phyloP scores from a whole-genome alignment of 352 stramenopile genomes.

The Lagenidium sp. region DNA sequence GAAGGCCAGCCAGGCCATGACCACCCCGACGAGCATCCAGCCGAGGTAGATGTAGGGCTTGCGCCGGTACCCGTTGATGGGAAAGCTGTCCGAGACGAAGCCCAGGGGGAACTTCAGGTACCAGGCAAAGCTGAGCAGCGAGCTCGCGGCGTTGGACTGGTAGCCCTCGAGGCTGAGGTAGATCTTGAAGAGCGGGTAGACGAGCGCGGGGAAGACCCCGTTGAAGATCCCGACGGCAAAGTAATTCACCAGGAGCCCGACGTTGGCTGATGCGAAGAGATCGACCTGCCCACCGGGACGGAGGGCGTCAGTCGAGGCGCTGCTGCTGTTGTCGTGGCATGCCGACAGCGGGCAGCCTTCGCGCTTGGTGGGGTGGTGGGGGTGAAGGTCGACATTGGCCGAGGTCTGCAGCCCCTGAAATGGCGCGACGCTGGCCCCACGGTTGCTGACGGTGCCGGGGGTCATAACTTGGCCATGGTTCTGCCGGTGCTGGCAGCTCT shows the following conservation, averaged over 20 bases:
- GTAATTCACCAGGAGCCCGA: conserved; percentile 56
- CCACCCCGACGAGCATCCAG: conserved; percentile 29
- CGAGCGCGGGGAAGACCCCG: conserved; percentile 46
- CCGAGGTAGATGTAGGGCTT: conserved; percentile 66
- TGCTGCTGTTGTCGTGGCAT: no score
- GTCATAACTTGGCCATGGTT: no score
- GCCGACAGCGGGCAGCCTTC: no score
- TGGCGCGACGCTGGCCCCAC: no score
- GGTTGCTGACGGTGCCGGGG: no score
- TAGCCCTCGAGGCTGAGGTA: conserved; percentile 56
- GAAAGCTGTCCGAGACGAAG: conserved; percentile 52
- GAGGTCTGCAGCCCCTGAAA: no score
- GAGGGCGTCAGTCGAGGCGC: conserved; percentile 4
- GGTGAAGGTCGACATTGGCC: no score
- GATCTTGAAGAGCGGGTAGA: conserved; percentile 71
- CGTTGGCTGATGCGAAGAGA: conserved; percentile 19
- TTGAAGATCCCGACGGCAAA: conserved; percentile 64
- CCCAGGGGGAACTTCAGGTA: conserved; percentile 61
- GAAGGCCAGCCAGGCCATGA: conserved; percentile 25
- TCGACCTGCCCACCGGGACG: conserved; percentile 13
- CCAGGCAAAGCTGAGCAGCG: conserved; percentile 51
- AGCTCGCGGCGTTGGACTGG: conserved; percentile 48
- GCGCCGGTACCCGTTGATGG: conserved; percentile 40
- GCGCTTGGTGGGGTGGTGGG: no score
- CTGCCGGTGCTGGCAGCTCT: no score